Evolutionary conservation across 192 early-diverging fungal species (phyloP).

Genomic region (Chytriomyces hyalinus): DNA sequence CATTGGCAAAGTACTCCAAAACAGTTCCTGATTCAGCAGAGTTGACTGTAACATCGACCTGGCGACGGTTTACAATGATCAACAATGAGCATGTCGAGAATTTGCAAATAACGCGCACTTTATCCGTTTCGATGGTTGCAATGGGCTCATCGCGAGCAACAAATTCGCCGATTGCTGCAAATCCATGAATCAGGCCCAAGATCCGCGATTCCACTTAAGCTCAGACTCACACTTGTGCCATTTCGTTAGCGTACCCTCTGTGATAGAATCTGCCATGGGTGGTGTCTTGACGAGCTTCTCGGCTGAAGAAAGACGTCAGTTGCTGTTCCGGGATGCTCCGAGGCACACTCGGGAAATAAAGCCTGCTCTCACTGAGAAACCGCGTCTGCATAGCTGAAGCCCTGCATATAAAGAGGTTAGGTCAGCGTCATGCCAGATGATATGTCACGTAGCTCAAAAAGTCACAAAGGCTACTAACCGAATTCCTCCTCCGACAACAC

Average conservation of each 20-base stretch:
- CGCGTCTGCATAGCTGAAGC: constrained; percentile 23
- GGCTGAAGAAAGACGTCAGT: constrained; percentile 44
- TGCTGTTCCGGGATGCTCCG: background rate
- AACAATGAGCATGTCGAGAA: background rate
- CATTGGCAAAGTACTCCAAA: constrained; percentile 78
- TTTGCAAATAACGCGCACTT: constrained; percentile 59
- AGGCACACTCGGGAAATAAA: background rate
- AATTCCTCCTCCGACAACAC: background rate
- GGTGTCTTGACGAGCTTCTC: constrained; percentile 92
- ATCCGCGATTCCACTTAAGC: background rate
- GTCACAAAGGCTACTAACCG: background rate
- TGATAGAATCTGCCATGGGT: constrained; percentile 97
- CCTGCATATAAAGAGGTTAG: background rate
- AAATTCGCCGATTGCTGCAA: constrained; percentile 90
- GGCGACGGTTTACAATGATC: constrained; percentile 21
- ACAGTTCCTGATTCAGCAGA: constrained; percentile 91
- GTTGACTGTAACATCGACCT: constrained; percentile 98
- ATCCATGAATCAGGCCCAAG: background rate
- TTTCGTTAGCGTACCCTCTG: constrained; percentile 93
- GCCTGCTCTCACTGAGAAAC: constrained; percentile 15
- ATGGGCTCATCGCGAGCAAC: constrained; percentile 93
- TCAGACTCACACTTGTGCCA: constrained; percentile 84
- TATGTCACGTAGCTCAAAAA: no score
- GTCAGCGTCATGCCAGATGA: background rate
- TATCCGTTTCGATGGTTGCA: constrained; percentile 98